These are phyloP conservation scores for Xylaria sp. DNA, from an alignment of 2,329 filamentous ascomycete species.

Conservation along the genomic window DNA sequence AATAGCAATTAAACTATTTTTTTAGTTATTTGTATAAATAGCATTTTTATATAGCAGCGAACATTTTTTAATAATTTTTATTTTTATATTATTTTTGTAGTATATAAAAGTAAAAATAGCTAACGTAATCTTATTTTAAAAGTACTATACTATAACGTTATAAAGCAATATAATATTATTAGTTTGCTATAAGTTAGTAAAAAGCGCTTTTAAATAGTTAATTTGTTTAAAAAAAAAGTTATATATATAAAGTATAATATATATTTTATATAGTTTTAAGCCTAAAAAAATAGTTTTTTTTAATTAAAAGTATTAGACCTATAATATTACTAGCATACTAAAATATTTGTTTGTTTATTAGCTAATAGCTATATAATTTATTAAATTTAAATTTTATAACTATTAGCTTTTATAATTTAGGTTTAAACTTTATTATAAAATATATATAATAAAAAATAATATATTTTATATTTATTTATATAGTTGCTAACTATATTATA, in stretches of 20 bases:
- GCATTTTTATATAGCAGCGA: not conserved
- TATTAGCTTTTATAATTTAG: no score
- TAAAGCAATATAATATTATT: not conserved
- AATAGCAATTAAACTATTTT: not conserved
- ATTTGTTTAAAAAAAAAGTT: not conserved
- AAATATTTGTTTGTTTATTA: no score
- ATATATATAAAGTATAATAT: not conserved
- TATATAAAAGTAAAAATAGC: not conserved
- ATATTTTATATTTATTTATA: no score
- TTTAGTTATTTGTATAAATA: not conserved
- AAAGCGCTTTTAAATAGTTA: not conserved
- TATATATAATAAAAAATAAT: no score
- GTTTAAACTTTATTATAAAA: no score
- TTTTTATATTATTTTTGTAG: not conserved
- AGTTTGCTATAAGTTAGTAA: not conserved
- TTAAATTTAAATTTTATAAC: no score
- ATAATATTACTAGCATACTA: no score
- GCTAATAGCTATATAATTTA: no score
- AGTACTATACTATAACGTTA: not conserved
- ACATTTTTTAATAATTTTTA: not conserved
- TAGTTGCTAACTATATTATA: no score
- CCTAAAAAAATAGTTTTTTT: not conserved
- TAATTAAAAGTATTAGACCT: no score
- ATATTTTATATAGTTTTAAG: not conserved
- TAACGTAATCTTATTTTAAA: not conserved